phyloP scores from a whole-genome alignment of 73 alveolate species.

The Loxodes magnus region DNA sequence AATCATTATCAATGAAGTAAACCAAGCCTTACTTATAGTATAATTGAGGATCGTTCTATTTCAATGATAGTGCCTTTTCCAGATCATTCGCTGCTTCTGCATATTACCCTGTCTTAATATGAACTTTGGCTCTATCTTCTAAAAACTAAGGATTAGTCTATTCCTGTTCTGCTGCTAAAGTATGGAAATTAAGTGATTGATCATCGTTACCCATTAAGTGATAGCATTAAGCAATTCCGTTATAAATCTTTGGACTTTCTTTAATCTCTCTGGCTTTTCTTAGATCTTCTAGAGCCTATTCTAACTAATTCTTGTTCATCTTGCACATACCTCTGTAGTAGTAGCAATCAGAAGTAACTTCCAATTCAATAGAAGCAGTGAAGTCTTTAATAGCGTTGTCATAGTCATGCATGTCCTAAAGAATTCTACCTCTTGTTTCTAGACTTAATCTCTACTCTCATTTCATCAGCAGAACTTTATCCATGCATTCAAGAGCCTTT shows the following conservation, averaged over 20 bases:
- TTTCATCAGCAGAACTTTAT: conserved; percentile 40
- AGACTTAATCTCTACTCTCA: conserved; percentile 52
- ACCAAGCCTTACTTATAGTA: conserved; percentile 70
- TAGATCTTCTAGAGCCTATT: conserved; percentile 65
- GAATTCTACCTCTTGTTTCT: conserved; percentile 63
- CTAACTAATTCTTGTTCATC: conserved; percentile 35
- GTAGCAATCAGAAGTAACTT: conserved; percentile 53
- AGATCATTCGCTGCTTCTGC: conserved; percentile 58
- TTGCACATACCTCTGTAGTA: conserved; percentile 68
- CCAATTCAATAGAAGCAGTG: conserved; percentile 51
- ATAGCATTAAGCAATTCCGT: conserved; percentile 68
- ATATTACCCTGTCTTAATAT: conserved; percentile 31
- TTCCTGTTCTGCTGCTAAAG: conserved; percentile 44
- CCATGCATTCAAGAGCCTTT: conserved; percentile 55
- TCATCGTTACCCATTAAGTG: conserved; percentile 60
- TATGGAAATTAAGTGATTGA: conserved; percentile 49
- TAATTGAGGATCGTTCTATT: conserved; percentile 63
- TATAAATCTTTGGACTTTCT: conserved; percentile 52
- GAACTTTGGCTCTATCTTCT: conserved; percentile 57
- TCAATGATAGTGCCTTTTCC: conserved; percentile 38
- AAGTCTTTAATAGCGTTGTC: conserved; percentile 65
- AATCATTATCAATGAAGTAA: conserved; percentile 48
- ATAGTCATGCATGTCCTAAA: conserved; percentile 72
- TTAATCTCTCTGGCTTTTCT: conserved; percentile 38
- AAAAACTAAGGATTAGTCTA: conserved; percentile 45